Evolutionary conservation across 164 flowering plant species (phyloP).

Genomic region (Houttuynia cordata): DNA sequence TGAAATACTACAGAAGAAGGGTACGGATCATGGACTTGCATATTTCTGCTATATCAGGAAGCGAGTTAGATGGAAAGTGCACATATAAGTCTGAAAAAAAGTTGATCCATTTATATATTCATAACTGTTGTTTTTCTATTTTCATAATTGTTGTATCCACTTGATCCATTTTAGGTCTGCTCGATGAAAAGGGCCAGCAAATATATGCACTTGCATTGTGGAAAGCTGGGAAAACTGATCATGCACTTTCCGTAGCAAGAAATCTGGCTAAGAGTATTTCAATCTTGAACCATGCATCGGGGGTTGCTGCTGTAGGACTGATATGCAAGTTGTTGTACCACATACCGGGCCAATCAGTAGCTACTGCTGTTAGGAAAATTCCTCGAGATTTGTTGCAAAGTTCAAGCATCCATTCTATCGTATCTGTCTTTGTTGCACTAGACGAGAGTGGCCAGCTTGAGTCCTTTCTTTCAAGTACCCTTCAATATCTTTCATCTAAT

Average conservation of each 20-base stretch:
- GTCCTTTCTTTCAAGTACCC: conserved; percentile 40
- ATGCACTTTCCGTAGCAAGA: conserved; percentile 47
- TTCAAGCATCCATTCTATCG: conserved; percentile 51
- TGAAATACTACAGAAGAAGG: conserved; percentile 51
- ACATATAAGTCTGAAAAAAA: too few species aligned
- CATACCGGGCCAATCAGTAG: conserved; percentile 53
- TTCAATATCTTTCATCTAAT: conserved; percentile 27
- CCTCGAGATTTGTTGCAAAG: conserved; percentile 50
- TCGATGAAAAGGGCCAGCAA: conserved; percentile 53
- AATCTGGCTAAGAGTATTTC: conserved; percentile 36
- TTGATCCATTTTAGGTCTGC: conserved; percentile 40
- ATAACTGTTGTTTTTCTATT: too few species aligned
- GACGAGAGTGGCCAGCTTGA: conserved; percentile 44
- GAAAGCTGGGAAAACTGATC: conserved; percentile 56
- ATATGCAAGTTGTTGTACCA: conserved; percentile 56
- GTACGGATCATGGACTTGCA: conserved; percentile 8
- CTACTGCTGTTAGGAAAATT: conserved; percentile 51
- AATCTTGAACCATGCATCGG: conserved; percentile 31
- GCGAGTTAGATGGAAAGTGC: background rate
- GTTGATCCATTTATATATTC: too few species aligned
- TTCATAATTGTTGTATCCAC: background rate
- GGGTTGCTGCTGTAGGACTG: conserved; percentile 39
- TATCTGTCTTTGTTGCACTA: conserved; percentile 56
- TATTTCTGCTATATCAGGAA: background rate
- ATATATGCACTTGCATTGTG: conserved; percentile 70